Conservation (phyloP, 345 rosid genomes). For the Populus alba region DNA sequence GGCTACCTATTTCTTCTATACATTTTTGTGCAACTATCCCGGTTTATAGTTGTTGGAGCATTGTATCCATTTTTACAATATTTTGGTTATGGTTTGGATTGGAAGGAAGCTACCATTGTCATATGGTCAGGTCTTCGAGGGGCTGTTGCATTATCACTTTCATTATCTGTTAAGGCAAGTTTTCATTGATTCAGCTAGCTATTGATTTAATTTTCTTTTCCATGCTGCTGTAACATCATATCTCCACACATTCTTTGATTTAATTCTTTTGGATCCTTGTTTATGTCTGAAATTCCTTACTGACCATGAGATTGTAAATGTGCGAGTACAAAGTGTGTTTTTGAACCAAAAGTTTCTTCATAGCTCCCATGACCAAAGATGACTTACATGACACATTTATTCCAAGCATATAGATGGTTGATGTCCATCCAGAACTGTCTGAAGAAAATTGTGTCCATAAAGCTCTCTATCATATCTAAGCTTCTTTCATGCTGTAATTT, state of each 20-base stretch:
- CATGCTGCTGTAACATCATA: not conserved
- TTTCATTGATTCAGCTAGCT: not conserved
- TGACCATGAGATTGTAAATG: not conserved
- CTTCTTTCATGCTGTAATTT: not conserved
- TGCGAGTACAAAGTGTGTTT: not conserved
- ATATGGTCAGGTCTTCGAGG: conserved; percentile 95
- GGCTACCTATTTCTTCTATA: conserved; percentile 74
- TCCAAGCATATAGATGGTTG: not conserved
- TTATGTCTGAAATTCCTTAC: not conserved
- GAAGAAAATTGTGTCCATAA: not conserved
- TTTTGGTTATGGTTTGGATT: conserved; percentile 89
- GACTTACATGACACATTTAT: not conserved
- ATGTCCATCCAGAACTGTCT: not conserved
- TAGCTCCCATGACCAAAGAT: not conserved
- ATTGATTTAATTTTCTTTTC: not conserved
- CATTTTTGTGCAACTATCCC: conserved; percentile 61
- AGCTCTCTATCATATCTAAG: not conserved
- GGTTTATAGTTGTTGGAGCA: conserved; percentile 65
- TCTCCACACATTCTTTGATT: not conserved
- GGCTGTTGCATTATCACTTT: conserved; percentile 88
- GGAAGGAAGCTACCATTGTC: conserved; percentile 83
- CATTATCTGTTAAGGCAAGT: conserved; percentile 86
- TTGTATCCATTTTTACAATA: conserved; percentile 58
- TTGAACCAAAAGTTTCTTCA: not conserved
- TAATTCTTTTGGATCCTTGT: not conserved